Conservation (phyloP, 2,329 filamentous ascomycete genomes). For the Amauroascus niger region DNA sequence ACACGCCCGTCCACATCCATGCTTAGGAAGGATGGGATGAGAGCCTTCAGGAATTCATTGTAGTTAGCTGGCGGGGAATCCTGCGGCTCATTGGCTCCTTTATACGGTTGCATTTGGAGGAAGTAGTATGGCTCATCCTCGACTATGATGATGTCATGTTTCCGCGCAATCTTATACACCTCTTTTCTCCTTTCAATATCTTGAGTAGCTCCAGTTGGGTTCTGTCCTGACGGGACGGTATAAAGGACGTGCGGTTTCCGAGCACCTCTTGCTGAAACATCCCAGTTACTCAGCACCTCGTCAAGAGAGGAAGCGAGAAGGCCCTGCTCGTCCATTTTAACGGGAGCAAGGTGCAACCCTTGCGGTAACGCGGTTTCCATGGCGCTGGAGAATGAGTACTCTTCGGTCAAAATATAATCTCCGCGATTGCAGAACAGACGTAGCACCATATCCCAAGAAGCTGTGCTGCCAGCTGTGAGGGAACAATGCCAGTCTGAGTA, state of each 20-base stretch:
- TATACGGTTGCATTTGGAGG: slow-evolving; percentile 70
- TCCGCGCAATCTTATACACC: slow-evolving; percentile 67
- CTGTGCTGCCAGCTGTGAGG: slow-evolving; percentile 78
- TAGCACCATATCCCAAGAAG: slow-evolving; percentile 69
- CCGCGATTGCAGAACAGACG: slow-evolving; percentile 69
- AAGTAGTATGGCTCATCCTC: slow-evolving; percentile 96
- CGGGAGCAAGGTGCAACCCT: slow-evolving; percentile 50
- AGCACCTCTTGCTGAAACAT: slow-evolving; percentile 46
- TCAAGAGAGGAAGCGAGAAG: slow-evolving; percentile 55
- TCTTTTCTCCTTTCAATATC: slow-evolving; percentile 55
- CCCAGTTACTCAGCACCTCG: slow-evolving; percentile 55
- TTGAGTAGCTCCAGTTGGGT: slow-evolving; percentile 82
- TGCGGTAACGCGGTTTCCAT: slow-evolving; percentile 56
- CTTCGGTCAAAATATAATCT: slow-evolving; percentile 75
- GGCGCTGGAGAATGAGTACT: slow-evolving; percentile 79
- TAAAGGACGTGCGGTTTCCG: slow-evolving; percentile 60
- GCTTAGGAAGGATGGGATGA: slow-evolving; percentile 67
- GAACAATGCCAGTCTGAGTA: slow-evolving; percentile 85
- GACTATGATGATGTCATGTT: slow-evolving; percentile 76
- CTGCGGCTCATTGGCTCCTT: slow-evolving; percentile 43
- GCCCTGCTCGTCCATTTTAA: slow-evolving; percentile 58
- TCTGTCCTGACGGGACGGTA: slow-evolving; percentile 72
- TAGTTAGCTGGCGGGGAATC: slow-evolving; percentile 51
- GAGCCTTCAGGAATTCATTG: slow-evolving; percentile 61
- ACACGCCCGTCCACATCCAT: slow-evolving; percentile 82